Percentiles rank a stretch among this genome's conserved stretches.
Conservation (phyloP, 768 basidiomycete species). For the Hericium coralloides region DNA sequence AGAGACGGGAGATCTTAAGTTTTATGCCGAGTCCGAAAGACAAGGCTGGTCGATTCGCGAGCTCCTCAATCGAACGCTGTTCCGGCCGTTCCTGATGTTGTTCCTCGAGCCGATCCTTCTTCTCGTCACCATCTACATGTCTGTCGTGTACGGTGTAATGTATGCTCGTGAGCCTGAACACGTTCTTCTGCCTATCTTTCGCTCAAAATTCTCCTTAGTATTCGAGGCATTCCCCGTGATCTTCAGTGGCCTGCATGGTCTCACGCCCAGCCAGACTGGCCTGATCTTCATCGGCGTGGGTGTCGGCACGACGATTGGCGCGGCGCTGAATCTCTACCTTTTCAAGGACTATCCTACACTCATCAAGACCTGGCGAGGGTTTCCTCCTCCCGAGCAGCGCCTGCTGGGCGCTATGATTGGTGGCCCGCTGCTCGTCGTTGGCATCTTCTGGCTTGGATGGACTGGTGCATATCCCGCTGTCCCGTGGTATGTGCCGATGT, state of each 20-base stretch:
- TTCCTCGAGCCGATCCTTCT: constrained; percentile 19
- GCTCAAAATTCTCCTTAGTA: not conserved
- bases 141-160: constrained; percentile 8
- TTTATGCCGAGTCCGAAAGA: constrained; percentile 2
- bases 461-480: constrained; percentile 2
- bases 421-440: not conserved
- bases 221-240: constrained; percentile 7
- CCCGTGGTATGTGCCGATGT: constrained; percentile 6
- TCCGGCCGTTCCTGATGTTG: constrained; percentile 24
- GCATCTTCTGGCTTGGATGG: constrained; percentile 7
- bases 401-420: constrained; percentile 1
- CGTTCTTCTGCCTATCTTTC: not conserved
- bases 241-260: not conserved
- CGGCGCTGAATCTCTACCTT: not conserved
- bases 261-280: not conserved
- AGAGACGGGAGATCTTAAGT: not conserved
- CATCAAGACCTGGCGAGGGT: constrained; percentile 4
- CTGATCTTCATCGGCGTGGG: constrained; percentile 5
- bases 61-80: constrained; percentile 20
- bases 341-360: not conserved
- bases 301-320: not conserved
- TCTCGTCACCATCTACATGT: constrained; percentile 8
- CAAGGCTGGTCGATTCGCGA: not conserved
- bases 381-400: constrained; percentile 4
- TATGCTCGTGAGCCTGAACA: constrained; percentile 3